Conservation (phyloP, 2,329 filamentous ascomycete genomes). For the Beauveria pseudobassiana region DNA sequence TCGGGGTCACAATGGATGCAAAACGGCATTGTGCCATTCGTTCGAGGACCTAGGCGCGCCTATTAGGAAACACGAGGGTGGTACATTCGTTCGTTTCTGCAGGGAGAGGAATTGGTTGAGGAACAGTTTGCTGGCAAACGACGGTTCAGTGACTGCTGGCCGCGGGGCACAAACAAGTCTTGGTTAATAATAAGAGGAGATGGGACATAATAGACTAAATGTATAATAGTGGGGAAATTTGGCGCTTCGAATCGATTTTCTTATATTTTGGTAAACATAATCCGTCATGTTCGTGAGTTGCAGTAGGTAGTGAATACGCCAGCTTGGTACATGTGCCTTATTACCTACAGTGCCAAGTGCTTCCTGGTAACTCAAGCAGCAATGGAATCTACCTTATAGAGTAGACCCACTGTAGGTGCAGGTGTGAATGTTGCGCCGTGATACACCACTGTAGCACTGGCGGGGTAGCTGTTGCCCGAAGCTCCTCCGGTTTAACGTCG, state of each 20-base stretch:
- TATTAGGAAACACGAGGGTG: neutral
- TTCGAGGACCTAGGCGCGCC: slow-evolving; percentile 2
- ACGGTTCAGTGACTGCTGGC: neutral
- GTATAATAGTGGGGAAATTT: neutral
- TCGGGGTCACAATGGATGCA: slow-evolving; percentile 12
- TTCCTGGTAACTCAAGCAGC: no score
- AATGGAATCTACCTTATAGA: no score
- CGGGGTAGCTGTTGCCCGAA: slow-evolving; percentile 3
- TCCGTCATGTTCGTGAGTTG: no score
- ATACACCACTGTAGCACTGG: neutral
- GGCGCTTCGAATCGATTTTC: neutral
- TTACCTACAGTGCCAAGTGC: neutral
- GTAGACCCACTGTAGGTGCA: neutral
- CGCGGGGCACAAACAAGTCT: neutral
- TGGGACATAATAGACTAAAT: slow-evolving; percentile 5
- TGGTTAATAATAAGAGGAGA: neutral
- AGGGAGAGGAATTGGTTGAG: neutral
- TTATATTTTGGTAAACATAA: neutral
- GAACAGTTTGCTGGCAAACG: neutral
- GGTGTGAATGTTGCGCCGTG: neutral
- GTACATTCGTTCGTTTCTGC: neutral
- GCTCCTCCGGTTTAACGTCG: neutral
- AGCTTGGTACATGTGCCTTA: neutral
- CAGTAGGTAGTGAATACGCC: neutral
- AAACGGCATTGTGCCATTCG: slow-evolving; percentile 12